phyloP scores from a whole-genome alignment of 441 rosid species.

The Bocquillonia castaneifolia region DNA sequence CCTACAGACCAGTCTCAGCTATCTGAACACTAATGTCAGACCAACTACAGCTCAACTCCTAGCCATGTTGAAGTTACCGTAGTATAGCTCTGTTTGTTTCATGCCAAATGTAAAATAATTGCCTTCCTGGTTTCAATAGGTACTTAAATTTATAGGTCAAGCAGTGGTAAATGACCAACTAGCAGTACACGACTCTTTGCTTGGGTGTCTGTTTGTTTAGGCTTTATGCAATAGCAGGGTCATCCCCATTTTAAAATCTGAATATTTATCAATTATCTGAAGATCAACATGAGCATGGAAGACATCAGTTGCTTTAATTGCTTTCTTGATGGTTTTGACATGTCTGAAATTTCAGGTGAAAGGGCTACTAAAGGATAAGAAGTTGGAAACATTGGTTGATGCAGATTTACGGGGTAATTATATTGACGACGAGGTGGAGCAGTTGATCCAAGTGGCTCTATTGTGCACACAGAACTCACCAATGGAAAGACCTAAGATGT shows the following conservation, averaged over 20 bases:
- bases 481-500: conserved; percentile 78
- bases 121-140: neutral
- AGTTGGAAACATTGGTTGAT: conserved; percentile 31
- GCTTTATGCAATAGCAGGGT: neutral
- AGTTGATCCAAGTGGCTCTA: conserved; percentile 76
- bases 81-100: too few relatives aligned
- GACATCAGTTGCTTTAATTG: neutral
- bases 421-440: conserved; percentile 50
- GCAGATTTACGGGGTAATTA: conserved; percentile 23
- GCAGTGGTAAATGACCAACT: neutral
- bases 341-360: conserved; percentile 25
- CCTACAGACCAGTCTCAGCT: neutral
- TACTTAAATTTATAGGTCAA: neutral
- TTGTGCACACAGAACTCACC: conserved; percentile 78
- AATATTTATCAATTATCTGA: neutral
- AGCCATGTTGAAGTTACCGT: neutral
- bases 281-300: neutral
- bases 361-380: conserved; percentile 32
- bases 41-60: neutral
- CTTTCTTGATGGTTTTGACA: neutral
- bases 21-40: neutral
- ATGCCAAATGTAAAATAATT: neutral
- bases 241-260: neutral
- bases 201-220: neutral
- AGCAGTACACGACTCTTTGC: neutral